These are phyloP conservation scores for Candida maesae DNA, from an alignment of 805 yeast genomes.

Conservation along the genomic window DNA sequence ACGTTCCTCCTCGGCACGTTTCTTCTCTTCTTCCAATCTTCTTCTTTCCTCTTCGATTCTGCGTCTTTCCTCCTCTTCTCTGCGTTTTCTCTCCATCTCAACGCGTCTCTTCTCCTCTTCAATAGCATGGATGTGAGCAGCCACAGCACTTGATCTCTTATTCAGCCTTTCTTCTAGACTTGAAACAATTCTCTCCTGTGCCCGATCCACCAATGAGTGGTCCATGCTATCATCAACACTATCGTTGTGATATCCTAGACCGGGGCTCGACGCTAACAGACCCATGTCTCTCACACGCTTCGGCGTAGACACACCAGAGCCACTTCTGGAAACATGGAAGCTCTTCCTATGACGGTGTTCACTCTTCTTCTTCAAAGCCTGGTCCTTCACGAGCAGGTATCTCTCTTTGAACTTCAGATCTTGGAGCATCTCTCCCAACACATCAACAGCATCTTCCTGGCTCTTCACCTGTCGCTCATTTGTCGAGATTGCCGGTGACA, in stretches of 20 bases:
- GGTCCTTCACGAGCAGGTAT: slow-evolving; percentile 10
- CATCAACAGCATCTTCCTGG: slow-evolving; percentile 9
- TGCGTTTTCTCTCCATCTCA: too few species aligned
- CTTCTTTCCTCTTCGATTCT: slow-evolving; percentile 9
- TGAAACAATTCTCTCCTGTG: slow-evolving; percentile 10
- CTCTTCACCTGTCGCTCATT: too few species aligned
- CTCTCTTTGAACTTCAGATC: slow-evolving; percentile 21
- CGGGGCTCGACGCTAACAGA: too few species aligned
- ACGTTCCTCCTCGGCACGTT: slow-evolving; percentile 14
- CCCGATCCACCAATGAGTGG: neutral
- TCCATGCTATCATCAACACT: too few species aligned
- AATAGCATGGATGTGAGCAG: slow-evolving; percentile 13
- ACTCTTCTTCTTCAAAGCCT: slow-evolving; percentile 1
- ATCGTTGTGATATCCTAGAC: too few species aligned
- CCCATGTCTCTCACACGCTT: too few species aligned
- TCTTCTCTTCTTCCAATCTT: slow-evolving; percentile 12
- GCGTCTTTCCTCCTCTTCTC: too few species aligned
- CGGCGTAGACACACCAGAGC: slow-evolving; percentile 8
- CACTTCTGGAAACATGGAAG: neutral
- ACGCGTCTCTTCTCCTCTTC: slow-evolving; percentile 18
- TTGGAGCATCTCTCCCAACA: slow-evolving; percentile 15
- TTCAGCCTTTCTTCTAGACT: slow-evolving; percentile 14
- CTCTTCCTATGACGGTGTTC: neutral
- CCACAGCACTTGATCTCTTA: slow-evolving; percentile 10
- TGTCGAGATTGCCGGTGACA: too few species aligned